Evolutionary conservation across 306 rosid species (phyloP).

Genomic region (Prunus davidiana): DNA sequence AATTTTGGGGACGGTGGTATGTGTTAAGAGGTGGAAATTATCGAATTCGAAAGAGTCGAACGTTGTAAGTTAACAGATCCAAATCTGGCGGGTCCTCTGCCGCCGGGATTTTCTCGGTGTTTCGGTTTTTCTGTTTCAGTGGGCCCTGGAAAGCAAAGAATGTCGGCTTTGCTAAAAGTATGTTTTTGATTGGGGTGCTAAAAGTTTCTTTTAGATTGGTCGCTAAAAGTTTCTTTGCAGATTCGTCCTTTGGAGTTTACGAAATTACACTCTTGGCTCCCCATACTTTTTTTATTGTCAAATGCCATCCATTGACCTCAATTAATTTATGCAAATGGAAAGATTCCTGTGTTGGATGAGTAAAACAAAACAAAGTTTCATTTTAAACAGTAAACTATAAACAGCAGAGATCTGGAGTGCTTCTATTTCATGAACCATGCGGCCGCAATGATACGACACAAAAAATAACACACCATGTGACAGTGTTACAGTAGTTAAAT

Average conservation of each 20-base stretch:
- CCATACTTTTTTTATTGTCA: too few relatives aligned
- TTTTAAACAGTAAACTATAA: too few relatives aligned
- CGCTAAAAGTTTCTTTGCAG: background rate
- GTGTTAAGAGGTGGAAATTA: background rate
- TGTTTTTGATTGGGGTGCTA: background rate
- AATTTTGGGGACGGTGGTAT: background rate
- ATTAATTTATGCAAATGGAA: too few relatives aligned
- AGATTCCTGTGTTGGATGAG: too few relatives aligned
- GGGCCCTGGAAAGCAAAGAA: background rate
- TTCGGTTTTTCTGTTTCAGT: background rate
- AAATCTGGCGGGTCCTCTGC: background rate
- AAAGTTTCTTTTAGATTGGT: background rate
- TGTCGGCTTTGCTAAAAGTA: background rate
- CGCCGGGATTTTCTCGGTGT: background rate
- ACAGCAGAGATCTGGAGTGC: too few relatives aligned
- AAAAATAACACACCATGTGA: too few relatives aligned
- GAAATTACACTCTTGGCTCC: background rate
- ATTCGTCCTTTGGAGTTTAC: background rate
- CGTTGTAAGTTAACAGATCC: background rate
- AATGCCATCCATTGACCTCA: too few relatives aligned
- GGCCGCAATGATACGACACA: too few relatives aligned
- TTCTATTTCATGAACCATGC: too few relatives aligned
- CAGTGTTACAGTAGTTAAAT: too few relatives aligned
- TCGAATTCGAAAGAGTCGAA: background rate
- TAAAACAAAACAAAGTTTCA: too few relatives aligned